phyloP scores from a whole-genome alignment of 139 green algal genomes.

The Nannochloris sp. region DNA sequence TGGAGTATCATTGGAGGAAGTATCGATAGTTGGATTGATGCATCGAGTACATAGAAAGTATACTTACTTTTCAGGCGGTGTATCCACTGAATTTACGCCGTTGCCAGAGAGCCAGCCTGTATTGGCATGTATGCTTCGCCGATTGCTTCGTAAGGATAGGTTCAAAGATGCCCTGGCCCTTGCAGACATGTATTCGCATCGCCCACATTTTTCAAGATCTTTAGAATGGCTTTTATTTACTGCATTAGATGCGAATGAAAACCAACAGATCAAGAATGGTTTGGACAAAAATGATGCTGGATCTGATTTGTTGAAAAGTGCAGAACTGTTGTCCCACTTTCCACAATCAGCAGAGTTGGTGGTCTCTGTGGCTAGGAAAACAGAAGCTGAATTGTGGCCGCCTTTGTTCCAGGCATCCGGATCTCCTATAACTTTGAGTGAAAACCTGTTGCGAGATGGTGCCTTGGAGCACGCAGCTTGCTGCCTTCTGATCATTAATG shows the following conservation, averaged over 20 bases:
- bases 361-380: conserved; percentile 90
- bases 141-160: conserved; percentile 66
- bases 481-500: conserved; percentile 71
- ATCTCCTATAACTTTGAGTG: conserved; percentile 47
- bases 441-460: conserved; percentile 49
- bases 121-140: conserved; percentile 81
- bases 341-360: conserved; percentile 66
- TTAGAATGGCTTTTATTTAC: conserved; percentile 97
- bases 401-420: conserved; percentile 84
- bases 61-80: conserved; percentile 3
- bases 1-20: conserved; percentile 74
- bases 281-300: conserved; percentile 5
- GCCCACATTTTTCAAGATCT: conserved; percentile 74
- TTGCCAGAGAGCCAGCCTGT: conserved; percentile 79
- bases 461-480: conserved; percentile 50
- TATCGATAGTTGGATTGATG: conserved; percentile 72
- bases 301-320: conserved; percentile 50
- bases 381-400: conserved; percentile 81
- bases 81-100: conserved; percentile 58
- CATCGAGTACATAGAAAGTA: conserved; percentile 42
- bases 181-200: conserved; percentile 35
- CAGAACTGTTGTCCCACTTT: conserved; percentile 70
- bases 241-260: conserved; percentile 67
- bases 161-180: conserved; percentile 41
- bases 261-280: background rate